These are phyloP conservation scores for Phlyctochytrium bullatum DNA, from an alignment of 192 early-diverging fungal species.

Conservation along the genomic window DNA sequence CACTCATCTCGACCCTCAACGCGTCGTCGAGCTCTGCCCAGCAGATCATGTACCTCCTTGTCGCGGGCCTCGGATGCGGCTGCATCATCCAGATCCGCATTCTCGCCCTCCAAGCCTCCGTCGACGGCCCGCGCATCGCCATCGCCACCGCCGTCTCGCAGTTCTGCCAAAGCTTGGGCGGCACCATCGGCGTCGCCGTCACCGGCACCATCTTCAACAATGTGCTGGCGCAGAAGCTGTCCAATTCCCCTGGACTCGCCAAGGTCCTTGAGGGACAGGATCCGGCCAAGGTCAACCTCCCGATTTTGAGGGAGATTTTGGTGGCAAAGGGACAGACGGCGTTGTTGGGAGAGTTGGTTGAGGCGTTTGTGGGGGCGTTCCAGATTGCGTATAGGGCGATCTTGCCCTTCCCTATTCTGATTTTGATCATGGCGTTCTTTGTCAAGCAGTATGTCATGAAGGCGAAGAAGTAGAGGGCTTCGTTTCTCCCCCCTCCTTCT, in stretches of 20 bases:
- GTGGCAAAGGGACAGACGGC: background rate
- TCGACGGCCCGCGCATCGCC: constrained; percentile 24
- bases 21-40: constrained; percentile 14
- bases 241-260: background rate
- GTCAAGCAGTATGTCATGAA: constrained; percentile 39
- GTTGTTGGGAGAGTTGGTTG: constrained; percentile 14
- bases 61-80: constrained; percentile 30
- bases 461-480: background rate
- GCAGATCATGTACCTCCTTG: constrained; percentile 23
- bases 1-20: constrained; percentile 19
- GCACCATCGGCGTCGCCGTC: constrained; percentile 56
- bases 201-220: constrained; percentile 36
- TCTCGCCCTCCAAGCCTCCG: constrained; percentile 26
- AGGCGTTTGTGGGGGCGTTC: constrained; percentile 22
- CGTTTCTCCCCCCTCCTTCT: too few species aligned
- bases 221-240: constrained; percentile 6
- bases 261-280: background rate
- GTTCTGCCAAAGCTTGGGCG: constrained; percentile 30
- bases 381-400: constrained; percentile 6
- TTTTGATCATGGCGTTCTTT: constrained; percentile 33
- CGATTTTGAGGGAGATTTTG: constrained; percentile 14
- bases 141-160: constrained; percentile 24
- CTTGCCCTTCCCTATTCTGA: constrained; percentile 38
- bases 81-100: constrained; percentile 21
- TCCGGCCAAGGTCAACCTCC: background rate